phyloP scores from a whole-genome alignment of 2,329 filamentous ascomycete genomes.

The Botrytis paeoniae region DNA sequence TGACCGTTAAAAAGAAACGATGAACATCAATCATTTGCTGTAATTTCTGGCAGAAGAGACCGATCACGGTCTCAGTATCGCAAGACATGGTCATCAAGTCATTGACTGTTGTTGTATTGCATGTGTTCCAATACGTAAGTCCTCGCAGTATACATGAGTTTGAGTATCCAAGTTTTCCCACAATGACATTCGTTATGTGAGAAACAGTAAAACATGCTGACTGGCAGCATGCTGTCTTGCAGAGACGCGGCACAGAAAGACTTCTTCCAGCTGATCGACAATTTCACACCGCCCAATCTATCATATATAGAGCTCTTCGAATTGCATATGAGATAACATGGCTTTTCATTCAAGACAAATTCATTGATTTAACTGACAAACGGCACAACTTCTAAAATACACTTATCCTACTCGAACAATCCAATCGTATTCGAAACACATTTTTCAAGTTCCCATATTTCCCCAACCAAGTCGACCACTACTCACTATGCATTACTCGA shows the following conservation, averaged over 20 bases:
- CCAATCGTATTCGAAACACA: neutral
- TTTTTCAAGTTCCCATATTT: neutral
- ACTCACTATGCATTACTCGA: neutral
- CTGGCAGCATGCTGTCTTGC: neutral
- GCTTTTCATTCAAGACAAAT: neutral
- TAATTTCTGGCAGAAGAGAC: neutral
- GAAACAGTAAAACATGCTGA: neutral
- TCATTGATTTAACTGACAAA: neutral
- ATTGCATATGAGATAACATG: too few species aligned
- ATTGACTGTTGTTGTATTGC: neutral
- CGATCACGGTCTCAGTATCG: neutral
- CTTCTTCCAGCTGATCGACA: neutral
- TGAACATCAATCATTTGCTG: neutral
- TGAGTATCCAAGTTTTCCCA: neutral
- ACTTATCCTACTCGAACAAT: neutral
- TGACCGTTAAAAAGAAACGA: neutral
- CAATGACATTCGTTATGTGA: neutral
- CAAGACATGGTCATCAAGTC: neutral
- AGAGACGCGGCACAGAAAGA: neutral
- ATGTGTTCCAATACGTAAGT: neutral
- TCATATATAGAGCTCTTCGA: neutral
- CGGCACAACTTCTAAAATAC: neutral
- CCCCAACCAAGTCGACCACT: neutral
- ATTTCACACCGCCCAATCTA: neutral
- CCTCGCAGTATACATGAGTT: neutral